phyloP scores from a whole-genome alignment of 2,329 filamentous ascomycete species.

The Periglandula ipomoeae region DNA sequence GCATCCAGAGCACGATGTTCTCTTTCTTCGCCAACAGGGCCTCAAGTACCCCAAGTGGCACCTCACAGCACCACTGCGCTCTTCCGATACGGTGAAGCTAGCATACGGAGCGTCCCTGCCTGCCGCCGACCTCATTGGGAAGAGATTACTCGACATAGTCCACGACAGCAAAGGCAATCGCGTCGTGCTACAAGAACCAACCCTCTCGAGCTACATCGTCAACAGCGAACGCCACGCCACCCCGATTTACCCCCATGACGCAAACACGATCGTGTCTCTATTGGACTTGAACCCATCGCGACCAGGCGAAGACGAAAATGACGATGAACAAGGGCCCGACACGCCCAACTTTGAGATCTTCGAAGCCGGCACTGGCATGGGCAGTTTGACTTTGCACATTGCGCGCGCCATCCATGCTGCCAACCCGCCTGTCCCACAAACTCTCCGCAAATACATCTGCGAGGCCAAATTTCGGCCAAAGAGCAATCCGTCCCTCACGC shows the following conservation, averaged over 20 bases:
- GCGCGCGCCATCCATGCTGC: slow-evolving; percentile 67
- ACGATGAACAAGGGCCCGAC: slow-evolving; percentile 20
- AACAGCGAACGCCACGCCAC: slow-evolving; percentile 63
- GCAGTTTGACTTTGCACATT: slow-evolving; percentile 66
- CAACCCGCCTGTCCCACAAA: slow-evolving; percentile 44
- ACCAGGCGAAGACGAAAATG: slow-evolving; percentile 22
- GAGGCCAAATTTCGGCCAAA: slow-evolving; percentile 14
- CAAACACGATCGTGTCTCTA: slow-evolving; percentile 64
- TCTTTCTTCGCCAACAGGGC: slow-evolving; percentile 31
- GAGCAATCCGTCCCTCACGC: slow-evolving; percentile 9
- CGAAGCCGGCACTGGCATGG: slow-evolving; percentile 80
- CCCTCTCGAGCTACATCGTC: slow-evolving; percentile 64
- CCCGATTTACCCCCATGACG: slow-evolving; percentile 65
- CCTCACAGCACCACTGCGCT: slow-evolving; percentile 26
- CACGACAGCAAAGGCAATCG: slow-evolving; percentile 38
- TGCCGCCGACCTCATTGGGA: slow-evolving; percentile 55
- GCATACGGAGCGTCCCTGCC: slow-evolving; percentile 37
- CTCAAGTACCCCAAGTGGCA: slow-evolving; percentile 27
- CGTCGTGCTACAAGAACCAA: slow-evolving; percentile 54
- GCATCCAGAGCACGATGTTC: slow-evolving; percentile 28
- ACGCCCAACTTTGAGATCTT: slow-evolving; percentile 59
- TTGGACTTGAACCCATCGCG: slow-evolving; percentile 60
- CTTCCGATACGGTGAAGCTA: slow-evolving; percentile 23
- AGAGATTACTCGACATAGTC: slow-evolving; percentile 48
- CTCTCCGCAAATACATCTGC: slow-evolving; percentile 25